Evolutionary conservation across 1,139 yeast species (phyloP).

Genomic region (Pichia sp.): DNA sequence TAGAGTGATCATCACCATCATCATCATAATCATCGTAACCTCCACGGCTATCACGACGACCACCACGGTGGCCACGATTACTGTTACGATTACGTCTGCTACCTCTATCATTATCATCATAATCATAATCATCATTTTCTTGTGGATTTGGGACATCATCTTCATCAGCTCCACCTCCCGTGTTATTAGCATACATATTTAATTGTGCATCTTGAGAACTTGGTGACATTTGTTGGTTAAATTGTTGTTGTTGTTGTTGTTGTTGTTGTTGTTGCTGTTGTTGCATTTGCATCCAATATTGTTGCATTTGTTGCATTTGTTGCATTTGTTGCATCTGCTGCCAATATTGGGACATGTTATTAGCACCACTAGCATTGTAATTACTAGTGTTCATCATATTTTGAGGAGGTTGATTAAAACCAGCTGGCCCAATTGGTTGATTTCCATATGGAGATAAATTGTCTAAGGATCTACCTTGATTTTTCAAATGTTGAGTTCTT

Average conservation of each 20-base stretch:
- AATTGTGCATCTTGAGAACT: constrained; percentile 15
- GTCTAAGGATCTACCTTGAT: constrained; percentile 31
- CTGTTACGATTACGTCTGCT: neutral
- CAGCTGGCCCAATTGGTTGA: neutral
- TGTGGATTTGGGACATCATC: constrained; percentile 32
- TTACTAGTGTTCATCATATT: neutral
- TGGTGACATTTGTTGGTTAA: constrained; percentile 11
- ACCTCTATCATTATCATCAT: neutral
- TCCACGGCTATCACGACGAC: neutral
- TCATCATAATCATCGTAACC: constrained; percentile 1
- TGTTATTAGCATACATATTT: constrained; percentile 18
- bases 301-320: constrained; percentile 44
- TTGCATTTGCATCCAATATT: constrained; percentile 23
- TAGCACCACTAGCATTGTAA: constrained; percentile 26
- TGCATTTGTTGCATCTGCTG: constrained; percentile 50
- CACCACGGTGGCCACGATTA: neutral
- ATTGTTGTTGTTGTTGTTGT: constrained; percentile 13
- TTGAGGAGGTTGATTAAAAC: neutral
- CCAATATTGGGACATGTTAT: constrained; percentile 72
- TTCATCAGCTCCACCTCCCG: constrained; percentile 25
- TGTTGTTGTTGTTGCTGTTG: constrained; percentile 25
- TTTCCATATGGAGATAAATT: neutral
- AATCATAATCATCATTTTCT: constrained; percentile 15
- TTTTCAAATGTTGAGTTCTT: constrained; percentile 47
- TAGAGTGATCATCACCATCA: constrained; percentile 13